These are phyloP conservation scores for Cercospora zeina DNA, from an alignment of 2,329 filamentous ascomycete species.

Conservation along the genomic window DNA sequence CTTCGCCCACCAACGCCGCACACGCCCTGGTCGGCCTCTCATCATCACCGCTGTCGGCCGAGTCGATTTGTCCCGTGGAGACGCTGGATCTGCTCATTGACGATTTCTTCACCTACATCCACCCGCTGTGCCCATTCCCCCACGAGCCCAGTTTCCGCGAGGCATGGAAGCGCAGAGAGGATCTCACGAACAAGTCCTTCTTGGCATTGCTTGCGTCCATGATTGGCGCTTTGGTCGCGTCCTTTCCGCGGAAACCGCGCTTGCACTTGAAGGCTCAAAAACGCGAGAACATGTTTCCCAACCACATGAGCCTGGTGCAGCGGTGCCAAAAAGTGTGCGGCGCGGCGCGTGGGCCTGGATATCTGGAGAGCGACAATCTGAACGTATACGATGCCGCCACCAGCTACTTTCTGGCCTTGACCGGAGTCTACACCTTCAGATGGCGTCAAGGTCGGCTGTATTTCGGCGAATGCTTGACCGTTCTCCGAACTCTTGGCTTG, in stretches of 20 bases:
- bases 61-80: constrained; percentile 69
- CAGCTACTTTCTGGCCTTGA: constrained; percentile 72
- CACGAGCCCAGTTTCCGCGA: constrained; percentile 76
- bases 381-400: constrained; percentile 66
- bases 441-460: constrained; percentile 68
- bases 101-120: constrained; percentile 81
- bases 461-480: constrained; percentile 69
- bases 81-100: constrained; percentile 70
- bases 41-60: constrained; percentile 55
- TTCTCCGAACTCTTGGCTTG: constrained; percentile 67
- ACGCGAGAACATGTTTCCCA: constrained; percentile 65
- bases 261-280: constrained; percentile 68
- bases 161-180: constrained; percentile 66
- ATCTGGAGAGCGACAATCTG: constrained; percentile 56
- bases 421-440: constrained; percentile 67
- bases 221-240: constrained; percentile 71
- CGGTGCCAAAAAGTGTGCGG: constrained; percentile 70
- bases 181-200: constrained; percentile 66
- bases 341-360: constrained; percentile 62
- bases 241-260: constrained; percentile 70
- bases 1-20: constrained; percentile 56
- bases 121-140: constrained; percentile 74
- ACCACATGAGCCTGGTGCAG: constrained; percentile 68
- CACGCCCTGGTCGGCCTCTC: constrained; percentile 54
- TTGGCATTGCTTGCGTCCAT: constrained; percentile 72